These are phyloP conservation scores for Annona squamosa DNA, from an alignment of 164 flowering plant genomes.

Conservation along the genomic window DNA sequence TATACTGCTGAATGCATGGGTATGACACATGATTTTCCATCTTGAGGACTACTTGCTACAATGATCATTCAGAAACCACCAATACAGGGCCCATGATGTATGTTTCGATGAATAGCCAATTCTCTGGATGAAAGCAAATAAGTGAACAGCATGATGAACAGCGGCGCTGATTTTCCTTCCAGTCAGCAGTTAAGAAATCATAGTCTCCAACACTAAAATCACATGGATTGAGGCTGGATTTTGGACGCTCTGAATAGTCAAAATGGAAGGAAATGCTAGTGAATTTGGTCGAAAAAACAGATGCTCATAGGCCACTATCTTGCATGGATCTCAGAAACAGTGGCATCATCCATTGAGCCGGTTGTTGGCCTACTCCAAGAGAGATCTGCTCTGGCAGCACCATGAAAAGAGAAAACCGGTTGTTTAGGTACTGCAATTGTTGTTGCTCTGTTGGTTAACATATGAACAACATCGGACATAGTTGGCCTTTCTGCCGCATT, in stretches of 20 bases:
- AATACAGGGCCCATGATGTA: too few species aligned
- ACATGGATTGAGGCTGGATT: not conserved
- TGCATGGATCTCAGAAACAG: not conserved
- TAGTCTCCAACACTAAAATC: not conserved
- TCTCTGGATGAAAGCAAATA: too few species aligned
- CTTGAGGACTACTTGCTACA: too few species aligned
- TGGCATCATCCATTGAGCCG: not conserved
- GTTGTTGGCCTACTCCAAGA: not conserved
- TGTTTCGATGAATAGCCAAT: too few species aligned
- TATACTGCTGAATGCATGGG: too few species aligned
- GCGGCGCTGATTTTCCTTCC: not conserved
- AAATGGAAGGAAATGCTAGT: not conserved
- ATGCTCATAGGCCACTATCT: not conserved
- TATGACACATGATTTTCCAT: too few species aligned
- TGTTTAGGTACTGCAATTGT: not conserved
- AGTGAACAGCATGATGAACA: too few species aligned
- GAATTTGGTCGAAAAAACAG: not conserved
- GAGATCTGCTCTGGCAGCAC: not conserved
- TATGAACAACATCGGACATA: not conserved
- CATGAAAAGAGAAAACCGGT: not conserved
- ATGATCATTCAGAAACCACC: too few species aligned
- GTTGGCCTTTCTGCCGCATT: constrained; percentile 1
- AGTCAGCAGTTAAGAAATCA: not conserved
- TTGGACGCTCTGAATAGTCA: not conserved
- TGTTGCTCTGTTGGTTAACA: not conserved